These are phyloP conservation scores for Lavandula angustifolia DNA, from an alignment of 257 asterid species.

Conservation along the genomic window DNA sequence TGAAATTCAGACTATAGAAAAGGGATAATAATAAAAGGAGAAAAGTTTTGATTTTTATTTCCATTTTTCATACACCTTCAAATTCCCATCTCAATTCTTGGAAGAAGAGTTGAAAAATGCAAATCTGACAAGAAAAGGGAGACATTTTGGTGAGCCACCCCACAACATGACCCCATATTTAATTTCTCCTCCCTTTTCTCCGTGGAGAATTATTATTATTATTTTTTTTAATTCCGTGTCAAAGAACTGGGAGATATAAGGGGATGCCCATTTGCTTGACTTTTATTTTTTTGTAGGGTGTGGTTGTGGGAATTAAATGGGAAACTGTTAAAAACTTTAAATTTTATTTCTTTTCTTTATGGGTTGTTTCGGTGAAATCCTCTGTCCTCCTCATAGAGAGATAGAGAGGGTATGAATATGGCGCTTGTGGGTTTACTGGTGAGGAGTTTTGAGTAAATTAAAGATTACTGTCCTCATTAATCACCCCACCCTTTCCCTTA, in stretches of 20 bases:
- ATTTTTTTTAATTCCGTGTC: background rate
- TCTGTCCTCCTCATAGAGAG: conserved; percentile 21
- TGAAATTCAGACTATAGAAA: conserved; percentile 28
- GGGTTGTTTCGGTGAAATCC: conserved; percentile 21
- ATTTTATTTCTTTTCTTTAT: background rate
- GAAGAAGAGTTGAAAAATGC: conserved; percentile 39
- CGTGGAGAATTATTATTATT: conserved; percentile 22
- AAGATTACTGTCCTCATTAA: conserved; percentile 56
- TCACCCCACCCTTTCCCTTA: conserved; percentile 47
- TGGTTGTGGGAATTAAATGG: conserved; percentile 29
- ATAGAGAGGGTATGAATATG: conserved; percentile 32
- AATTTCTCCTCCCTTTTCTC: conserved; percentile 15
- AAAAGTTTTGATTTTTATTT: conserved; percentile 5
- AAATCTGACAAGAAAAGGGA: conserved; percentile 34
- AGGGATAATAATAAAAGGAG: background rate
- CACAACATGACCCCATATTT: conserved; percentile 23
- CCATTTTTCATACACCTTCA: background rate
- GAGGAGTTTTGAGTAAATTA: conserved; percentile 45
- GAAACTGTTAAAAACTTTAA: conserved; percentile 10
- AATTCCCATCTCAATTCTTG: conserved; percentile 26
- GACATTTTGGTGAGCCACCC: conserved; percentile 43
- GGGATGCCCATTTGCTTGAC: conserved; percentile 28
- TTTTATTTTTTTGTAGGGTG: background rate
- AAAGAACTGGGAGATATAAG: conserved; percentile 10
- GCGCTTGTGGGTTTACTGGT: conserved; percentile 26